A percentile compares a stretch with the other conserved stretches of the same genome.
Evolutionary conservation across 331 rosid species (phyloP).

Genomic region (Quercus tomentella): DNA sequence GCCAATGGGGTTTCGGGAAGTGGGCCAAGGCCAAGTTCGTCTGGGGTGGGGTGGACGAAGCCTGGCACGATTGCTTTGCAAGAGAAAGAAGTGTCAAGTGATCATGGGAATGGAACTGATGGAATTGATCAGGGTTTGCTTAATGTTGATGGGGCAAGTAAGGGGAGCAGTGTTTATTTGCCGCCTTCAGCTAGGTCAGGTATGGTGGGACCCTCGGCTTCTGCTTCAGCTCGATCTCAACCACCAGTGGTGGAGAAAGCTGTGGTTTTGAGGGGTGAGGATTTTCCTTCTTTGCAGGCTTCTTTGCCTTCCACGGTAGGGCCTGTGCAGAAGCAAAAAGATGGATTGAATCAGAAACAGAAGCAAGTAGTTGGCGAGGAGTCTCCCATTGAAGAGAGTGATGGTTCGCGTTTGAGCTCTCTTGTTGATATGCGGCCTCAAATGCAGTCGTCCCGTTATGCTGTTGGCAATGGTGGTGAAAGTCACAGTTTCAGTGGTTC

Average conservation of each 20-base stretch:
- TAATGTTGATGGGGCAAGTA: slow-evolving; percentile 30
- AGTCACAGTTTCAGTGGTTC: slow-evolving; percentile 34
- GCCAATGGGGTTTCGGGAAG: slow-evolving; percentile 58
- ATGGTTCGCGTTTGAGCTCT: slow-evolving; percentile 25
- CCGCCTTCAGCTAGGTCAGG: slow-evolving; percentile 71
- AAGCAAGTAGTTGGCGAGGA: slow-evolving; percentile 38
- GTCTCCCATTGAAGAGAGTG: slow-evolving; percentile 38
- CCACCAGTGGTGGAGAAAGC: slow-evolving; percentile 30
- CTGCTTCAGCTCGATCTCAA: slow-evolving; percentile 17
- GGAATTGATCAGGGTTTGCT: slow-evolving; percentile 35
- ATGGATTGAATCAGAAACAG: slow-evolving; percentile 48
- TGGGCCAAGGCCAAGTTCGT: slow-evolving; percentile 71
- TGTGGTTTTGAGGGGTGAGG: slow-evolving; percentile 82
- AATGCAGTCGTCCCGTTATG: slow-evolving; percentile 26
- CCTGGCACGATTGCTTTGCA: slow-evolving; percentile 43
- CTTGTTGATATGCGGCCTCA: slow-evolving; percentile 40
- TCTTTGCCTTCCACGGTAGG: slow-evolving; percentile 52
- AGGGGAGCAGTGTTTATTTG: slow-evolving; percentile 48
- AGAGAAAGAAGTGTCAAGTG: slow-evolving; percentile 43
- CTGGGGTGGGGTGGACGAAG: slow-evolving; percentile 93
- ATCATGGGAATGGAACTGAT: slow-evolving; percentile 31
- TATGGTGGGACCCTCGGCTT: slow-evolving; percentile 9
- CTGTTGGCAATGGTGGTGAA: slow-evolving; percentile 26
- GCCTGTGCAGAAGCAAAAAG: slow-evolving; percentile 57
- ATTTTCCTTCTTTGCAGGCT: slow-evolving; percentile 88